phyloP scores from a whole-genome alignment of 345 rosid species.

The Citrus australasica region DNA sequence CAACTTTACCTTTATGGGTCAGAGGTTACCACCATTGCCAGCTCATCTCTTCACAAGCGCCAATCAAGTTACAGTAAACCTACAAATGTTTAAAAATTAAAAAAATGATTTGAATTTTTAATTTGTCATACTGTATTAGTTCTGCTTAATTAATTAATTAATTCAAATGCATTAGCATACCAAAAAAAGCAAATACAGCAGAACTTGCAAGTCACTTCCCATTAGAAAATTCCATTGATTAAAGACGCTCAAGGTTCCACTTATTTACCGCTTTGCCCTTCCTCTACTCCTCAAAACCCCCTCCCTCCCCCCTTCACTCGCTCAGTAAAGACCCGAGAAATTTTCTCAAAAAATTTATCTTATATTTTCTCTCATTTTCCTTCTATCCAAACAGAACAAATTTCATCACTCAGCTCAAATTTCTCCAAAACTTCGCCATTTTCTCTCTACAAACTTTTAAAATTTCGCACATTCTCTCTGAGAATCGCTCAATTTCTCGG shows the following conservation, averaged over 20 bases:
- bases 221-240: constrained; percentile 18
- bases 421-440: background rate
- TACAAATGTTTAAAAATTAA: background rate
- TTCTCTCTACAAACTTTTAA: background rate
- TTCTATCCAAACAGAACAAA: background rate
- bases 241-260: constrained; percentile 13
- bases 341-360: background rate
- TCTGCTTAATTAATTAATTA: background rate
- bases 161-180: background rate
- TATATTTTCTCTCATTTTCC: background rate
- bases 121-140: too few species aligned
- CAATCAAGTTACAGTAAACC: background rate
- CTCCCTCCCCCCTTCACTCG: constrained; percentile 7
- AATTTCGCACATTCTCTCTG: background rate
- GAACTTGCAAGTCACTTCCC: constrained; percentile 31
- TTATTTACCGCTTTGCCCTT: constrained; percentile 33
- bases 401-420: background rate
- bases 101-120: too few species aligned
- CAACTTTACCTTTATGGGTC: constrained; percentile 15
- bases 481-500: background rate
- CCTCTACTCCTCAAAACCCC: constrained; percentile 41
- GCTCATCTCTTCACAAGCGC: constrained; percentile 17
- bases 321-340: background rate
- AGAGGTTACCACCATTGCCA: constrained; percentile 27
- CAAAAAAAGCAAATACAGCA: constrained; percentile 14